Evolutionary conservation across 176 grass and related monocot genomes (phyloP).

Genomic region (Aechmea fasciata): DNA sequence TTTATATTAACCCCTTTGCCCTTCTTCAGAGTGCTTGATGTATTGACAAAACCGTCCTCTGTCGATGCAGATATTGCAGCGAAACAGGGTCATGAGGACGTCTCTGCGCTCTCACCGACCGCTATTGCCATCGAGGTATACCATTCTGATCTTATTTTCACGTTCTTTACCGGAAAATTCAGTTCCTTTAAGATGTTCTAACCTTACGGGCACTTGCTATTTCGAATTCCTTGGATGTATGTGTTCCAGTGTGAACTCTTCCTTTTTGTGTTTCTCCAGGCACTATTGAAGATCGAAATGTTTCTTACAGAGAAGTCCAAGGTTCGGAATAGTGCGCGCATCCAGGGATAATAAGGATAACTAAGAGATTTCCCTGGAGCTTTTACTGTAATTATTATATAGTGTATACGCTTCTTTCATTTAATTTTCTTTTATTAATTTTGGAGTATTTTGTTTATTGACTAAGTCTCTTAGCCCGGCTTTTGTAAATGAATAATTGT

Average conservation of each 20-base stretch:
- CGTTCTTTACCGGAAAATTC: background rate
- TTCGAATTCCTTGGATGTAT: background rate
- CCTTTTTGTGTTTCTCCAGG: background rate
- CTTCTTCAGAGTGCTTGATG: background rate
- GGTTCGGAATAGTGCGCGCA: background rate
- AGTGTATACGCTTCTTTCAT: background rate
- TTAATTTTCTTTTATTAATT: background rate
- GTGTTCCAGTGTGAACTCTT: background rate
- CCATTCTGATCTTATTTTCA: background rate
- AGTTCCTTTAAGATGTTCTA: background rate
- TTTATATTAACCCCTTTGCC: background rate
- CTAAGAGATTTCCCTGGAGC: background rate
- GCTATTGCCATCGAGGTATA: conserved; percentile 82
- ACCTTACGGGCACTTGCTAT: no score
- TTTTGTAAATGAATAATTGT: background rate
- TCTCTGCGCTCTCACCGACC: conserved; percentile 57
- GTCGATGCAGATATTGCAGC: conserved; percentile 60
- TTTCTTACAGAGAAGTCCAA: background rate
- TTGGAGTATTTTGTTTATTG: background rate
- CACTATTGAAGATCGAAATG: background rate
- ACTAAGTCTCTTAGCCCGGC: background rate
- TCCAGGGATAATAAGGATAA: background rate
- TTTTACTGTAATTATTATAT: background rate
- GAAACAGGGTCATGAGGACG: conserved; percentile 70
- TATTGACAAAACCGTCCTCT: conserved; percentile 4